A percentile compares a stretch with the other conserved stretches of the same genome.
Conservation (phyloP, 2,329 filamentous ascomycete genomes). For the Exophiala xenobiotica region DNA sequence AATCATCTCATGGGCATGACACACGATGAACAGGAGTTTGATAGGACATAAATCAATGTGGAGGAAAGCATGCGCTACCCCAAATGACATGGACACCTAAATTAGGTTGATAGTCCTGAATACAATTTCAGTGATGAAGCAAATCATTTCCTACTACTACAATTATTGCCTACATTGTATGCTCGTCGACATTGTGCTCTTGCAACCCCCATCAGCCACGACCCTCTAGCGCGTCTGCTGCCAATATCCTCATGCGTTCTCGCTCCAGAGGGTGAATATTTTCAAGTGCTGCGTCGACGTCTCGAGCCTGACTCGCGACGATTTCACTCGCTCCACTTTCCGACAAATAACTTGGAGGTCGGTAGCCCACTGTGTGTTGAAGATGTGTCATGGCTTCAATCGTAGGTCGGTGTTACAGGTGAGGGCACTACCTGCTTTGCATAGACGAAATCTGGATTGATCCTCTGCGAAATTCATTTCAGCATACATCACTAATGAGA, state of each 20-base stretch:
- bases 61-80: no score
- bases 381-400: slow-evolving; percentile 26
- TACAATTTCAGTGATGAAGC: background rate
- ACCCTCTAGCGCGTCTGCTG: slow-evolving; percentile 22
- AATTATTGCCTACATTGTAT: no score
- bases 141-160: no score
- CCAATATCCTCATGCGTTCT: slow-evolving; percentile 25
- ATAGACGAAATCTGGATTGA: slow-evolving; percentile 77
- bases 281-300: slow-evolving; percentile 49
- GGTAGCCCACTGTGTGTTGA: slow-evolving; percentile 36
- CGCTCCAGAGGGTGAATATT: slow-evolving; percentile 53
- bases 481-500: background rate
- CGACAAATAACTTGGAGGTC: slow-evolving; percentile 74
- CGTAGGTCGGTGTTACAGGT: slow-evolving; percentile 29
- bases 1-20: no score
- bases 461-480: slow-evolving; percentile 50
- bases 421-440: slow-evolving; percentile 64
- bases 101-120: background rate
- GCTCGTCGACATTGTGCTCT: no score
- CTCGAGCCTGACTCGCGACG: slow-evolving; percentile 64
- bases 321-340: slow-evolving; percentile 74
- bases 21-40: background rate
- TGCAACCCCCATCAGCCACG: background rate
- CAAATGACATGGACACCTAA: no score
- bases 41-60: background rate